Evolutionary conservation across 345 rosid genomes (phyloP).

Genomic region (Brassica nigra): DNA sequence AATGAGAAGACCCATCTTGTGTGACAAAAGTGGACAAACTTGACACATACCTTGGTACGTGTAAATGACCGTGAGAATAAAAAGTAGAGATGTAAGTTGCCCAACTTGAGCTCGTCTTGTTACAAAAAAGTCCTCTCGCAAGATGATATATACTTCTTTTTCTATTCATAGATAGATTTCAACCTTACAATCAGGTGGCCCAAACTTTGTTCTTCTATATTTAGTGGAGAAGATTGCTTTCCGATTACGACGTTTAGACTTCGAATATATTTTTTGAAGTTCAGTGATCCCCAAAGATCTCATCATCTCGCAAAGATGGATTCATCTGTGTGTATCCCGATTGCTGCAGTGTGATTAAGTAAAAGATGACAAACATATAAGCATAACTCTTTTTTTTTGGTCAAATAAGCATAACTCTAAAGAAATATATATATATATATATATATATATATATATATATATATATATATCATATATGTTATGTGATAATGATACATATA

Average conservation of each 20-base stretch:
- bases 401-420: neutral
- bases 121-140: constrained; percentile 24
- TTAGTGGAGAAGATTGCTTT: constrained; percentile 32
- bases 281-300: neutral
- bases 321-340: constrained; percentile 27
- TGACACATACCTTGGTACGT: constrained; percentile 29
- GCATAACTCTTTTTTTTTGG: neutral
- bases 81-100: constrained; percentile 38
- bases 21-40: constrained; percentile 33
- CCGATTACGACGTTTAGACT: constrained; percentile 30
- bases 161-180: neutral
- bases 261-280: constrained; percentile 23
- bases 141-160: constrained; percentile 22
- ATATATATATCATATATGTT: no score
- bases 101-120: constrained; percentile 37
- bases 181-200: constrained; percentile 18
- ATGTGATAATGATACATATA: no score
- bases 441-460: no score
- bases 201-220: constrained; percentile 24
- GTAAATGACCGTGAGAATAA: constrained; percentile 22
- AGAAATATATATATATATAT: no score
- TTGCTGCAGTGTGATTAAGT: constrained; percentile 2
- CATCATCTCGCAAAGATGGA: neutral
- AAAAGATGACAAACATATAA: neutral
- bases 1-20: constrained; percentile 31